phyloP scores from a whole-genome alignment of 176 grass and related monocot species.

The Lolium perenne region DNA sequence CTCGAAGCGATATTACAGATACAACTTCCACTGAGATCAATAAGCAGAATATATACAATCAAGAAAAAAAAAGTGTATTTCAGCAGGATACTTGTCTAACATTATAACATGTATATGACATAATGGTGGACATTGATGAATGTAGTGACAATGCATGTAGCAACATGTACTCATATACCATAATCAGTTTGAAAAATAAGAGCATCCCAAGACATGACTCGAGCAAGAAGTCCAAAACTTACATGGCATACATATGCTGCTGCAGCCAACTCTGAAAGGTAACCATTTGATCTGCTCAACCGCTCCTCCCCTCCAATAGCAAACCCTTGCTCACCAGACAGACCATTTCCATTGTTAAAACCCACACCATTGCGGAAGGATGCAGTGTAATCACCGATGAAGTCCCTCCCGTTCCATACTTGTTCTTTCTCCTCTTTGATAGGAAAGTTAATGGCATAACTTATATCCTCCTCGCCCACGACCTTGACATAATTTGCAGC shows the following conservation, averaged over 20 bases:
- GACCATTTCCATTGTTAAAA: conserved; percentile 92
- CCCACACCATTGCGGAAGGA: conserved; percentile 89
- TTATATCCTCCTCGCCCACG: conserved; percentile 59
- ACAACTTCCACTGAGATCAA: not conserved
- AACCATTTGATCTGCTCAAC: conserved; percentile 79
- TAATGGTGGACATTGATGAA: conserved; percentile 7
- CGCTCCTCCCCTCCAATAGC: conserved; percentile 88
- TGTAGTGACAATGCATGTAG: not conserved
- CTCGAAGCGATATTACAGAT: conserved; percentile 5
- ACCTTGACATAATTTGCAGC: conserved; percentile 90
- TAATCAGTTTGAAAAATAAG: conserved; percentile 13
- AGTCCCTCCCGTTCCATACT: conserved; percentile 45
- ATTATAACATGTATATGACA: conserved; percentile 24
- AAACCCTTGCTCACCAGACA: conserved; percentile 81
- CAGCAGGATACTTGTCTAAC: not conserved
- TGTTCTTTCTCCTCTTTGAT: conserved; percentile 49
- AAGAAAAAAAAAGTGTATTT: not conserved
- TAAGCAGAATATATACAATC: conserved; percentile 12
- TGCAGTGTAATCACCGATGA: conserved; percentile 46
- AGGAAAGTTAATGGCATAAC: conserved; percentile 41
- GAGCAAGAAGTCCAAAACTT: conserved; percentile 47
- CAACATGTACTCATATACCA: not conserved
- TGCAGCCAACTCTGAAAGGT: conserved; percentile 88
- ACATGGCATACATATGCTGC: conserved; percentile 91
- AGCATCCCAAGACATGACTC: not conserved